phyloP scores from a whole-genome alignment of 2,329 filamentous ascomycete species.

The Chalara sp. region DNA sequence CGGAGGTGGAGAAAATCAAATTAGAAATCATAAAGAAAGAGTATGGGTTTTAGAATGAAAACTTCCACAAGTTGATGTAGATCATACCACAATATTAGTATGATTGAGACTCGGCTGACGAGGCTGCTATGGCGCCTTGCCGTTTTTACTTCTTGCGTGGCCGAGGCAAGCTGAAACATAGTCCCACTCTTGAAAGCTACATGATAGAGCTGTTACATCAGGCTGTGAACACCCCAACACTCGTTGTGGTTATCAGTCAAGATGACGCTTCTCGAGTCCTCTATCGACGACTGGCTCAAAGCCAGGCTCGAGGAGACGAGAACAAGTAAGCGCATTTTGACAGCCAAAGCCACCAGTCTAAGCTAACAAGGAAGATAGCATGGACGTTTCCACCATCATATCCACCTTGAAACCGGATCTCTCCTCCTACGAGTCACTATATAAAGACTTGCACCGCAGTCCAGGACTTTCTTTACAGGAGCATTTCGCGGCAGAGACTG shows the following conservation, averaged over 20 bases:
- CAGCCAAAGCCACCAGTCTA: not conserved
- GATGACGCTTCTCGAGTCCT: not conserved
- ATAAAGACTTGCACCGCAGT: constrained; percentile 51
- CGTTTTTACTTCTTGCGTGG: too few species aligned
- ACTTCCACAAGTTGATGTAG: too few species aligned
- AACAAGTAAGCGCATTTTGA: not conserved
- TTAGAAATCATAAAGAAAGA: too few species aligned
- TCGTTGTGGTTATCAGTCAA: not conserved
- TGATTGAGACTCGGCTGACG: too few species aligned
- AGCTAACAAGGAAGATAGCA: constrained; percentile 1
- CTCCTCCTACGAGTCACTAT: constrained; percentile 41
- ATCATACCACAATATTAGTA: too few species aligned
- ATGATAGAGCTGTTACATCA: too few species aligned
- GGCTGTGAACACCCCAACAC: too few species aligned
- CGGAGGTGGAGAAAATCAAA: too few species aligned
- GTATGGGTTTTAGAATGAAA: too few species aligned
- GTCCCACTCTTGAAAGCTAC: too few species aligned
- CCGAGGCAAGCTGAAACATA: too few species aligned
- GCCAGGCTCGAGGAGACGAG: not conserved
- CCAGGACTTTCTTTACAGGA: constrained; percentile 49
- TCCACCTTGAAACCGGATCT: constrained; percentile 10
- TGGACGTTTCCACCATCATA: constrained; percentile 9
- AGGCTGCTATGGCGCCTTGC: too few species aligned
- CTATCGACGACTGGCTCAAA: not conserved
- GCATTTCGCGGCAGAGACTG: constrained; percentile 39